Evolutionary conservation across 83 land plant genomes (phyloP), one percentile per base, ranked within the genome.

Genomic region (Picea mariana): DNA sequence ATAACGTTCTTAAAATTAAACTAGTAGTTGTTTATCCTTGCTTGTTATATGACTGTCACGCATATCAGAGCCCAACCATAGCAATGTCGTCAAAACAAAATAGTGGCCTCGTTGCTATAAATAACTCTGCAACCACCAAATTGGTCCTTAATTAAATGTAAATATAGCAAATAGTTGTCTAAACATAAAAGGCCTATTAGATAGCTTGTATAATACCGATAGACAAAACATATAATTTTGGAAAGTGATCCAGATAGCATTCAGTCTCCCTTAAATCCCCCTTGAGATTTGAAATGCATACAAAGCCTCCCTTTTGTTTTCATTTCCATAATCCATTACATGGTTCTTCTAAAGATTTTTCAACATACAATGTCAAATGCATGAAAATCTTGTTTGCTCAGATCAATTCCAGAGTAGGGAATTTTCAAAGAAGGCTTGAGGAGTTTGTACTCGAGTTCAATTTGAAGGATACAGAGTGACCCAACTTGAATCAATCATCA

Each of bases 91-190:
- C 79, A 97, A 84, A 2, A 81, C 78, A 64, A 97, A 97, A 76
- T 97, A 93, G 83, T 97, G 99, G 49, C 99, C 99, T 44, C 90
- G 80, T 67, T 88, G 81, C 75, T 97, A 98, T 17, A 92, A 85
- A 81, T 92, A 95, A 4, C 96, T 97, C 99, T 97, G 96, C 91
- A 87, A 44, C 24, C 66, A 75, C 77, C 44, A 75, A 17, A 75
- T 47, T 24, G 49, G 9, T 20, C 16, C 59, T 55, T 47, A 47
- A 24, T 75, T 49, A 17, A 71, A 15, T n/a, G 23, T 42, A 44
- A 27, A 20, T 49, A 47, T 75, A 55, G 0, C 15, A 55, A 55
- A 55, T 55, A 55, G 58, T 55, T 55, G 13, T 55, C 58, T 75
- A 23, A 75, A 47, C 40, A 44, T 21, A n/a, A 73, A 73, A 47